Evolutionary conservation across 1,284 basidiomycete genomes (phyloP), one percentile per base, ranked within the genome.

Genomic region (Tremellales sp.): DNA sequence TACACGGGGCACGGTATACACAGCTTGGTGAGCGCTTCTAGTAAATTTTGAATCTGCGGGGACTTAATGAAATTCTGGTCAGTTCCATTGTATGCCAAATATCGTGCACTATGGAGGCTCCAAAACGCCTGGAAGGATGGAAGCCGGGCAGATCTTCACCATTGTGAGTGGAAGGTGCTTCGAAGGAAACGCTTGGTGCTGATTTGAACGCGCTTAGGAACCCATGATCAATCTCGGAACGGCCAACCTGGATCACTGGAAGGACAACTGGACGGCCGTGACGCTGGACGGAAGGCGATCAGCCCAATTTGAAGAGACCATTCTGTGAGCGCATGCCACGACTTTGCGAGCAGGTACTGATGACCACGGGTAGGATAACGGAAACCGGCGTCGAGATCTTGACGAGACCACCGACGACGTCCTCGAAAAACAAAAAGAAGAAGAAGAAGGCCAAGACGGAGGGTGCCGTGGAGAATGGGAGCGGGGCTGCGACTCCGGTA

Each of bases 281-380:
- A 97, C 93, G 2, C 51, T 64, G 19, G 92, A 97, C 71, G 93
- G 92, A 25, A 85, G 86, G 67, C 78, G 79, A 51, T 91, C 86
- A 55, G 93, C 93, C 5, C 93, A 97, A 64, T 97, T 95, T 63
- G 93, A 97, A 71, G 93, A 97, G 62, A 95, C 92, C 1, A 74
- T 87, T 33, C 71, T 97, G 85, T 91, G 61, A 64, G 86, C 78
- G 40, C 39, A 32, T 26, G 35, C 25, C 9, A 19, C 19, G 14
- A 24, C 31, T 21, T 32, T 37, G 32, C 6, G n/a, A 6, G 37
- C 24, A 1, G 40, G 50, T 38, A 19, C 40, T 49, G 35, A 56
- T 60, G 47, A 51, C 48, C 54, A 47, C 36, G 53, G 33, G 19
- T 64, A 93, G 89, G 47, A 86, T 97, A 63, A 97, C 93, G 16